Evolutionary conservation across 2,329 filamentous ascomycete genomes (phyloP).

Genomic region (Ophiostoma montium): DNA sequence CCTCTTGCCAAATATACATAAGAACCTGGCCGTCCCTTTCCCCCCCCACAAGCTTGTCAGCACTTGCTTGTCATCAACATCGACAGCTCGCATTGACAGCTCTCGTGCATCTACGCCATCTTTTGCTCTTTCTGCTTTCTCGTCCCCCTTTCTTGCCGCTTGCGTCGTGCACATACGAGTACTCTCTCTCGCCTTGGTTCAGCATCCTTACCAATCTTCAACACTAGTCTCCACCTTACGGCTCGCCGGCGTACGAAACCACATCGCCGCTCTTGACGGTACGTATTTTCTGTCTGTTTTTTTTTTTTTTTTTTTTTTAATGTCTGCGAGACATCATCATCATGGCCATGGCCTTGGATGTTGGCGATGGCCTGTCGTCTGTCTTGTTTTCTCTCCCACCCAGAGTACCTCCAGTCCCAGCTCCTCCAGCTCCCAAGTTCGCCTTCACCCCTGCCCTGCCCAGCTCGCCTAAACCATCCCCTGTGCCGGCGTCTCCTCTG

Average conservation of each 20-base stretch:
- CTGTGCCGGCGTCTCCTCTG: not conserved
- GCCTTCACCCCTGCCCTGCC: not conserved
- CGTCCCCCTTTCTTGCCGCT: not conserved
- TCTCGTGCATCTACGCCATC: not conserved
- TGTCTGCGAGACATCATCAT: too few species aligned
- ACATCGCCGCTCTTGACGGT: too few species aligned
- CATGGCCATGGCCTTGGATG: too few species aligned
- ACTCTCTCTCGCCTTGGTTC: not conserved
- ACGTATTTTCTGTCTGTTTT: too few species aligned
- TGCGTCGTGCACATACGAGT: not conserved
- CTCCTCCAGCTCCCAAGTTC: not conserved
- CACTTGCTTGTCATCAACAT: constrained; percentile 4
- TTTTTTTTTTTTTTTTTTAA: too few species aligned
- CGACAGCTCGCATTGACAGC: not conserved
- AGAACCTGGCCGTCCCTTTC: constrained; percentile 15
- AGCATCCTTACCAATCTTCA: too few species aligned
- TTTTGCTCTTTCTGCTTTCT: not conserved
- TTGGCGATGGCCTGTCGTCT: too few species aligned
- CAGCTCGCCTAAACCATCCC: not conserved
- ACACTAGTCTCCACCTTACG: too few species aligned
- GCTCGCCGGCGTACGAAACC: too few species aligned
- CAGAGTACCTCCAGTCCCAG: not conserved
- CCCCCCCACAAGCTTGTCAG: constrained; percentile 8
- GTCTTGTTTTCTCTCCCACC: too few species aligned
- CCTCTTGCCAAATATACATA: constrained; percentile 9